A percentile compares a stretch with the other conserved stretches of the same genome.
Conservation (phyloP, 2,329 filamentous ascomycete genomes). For the Fusarium sp. region DNA sequence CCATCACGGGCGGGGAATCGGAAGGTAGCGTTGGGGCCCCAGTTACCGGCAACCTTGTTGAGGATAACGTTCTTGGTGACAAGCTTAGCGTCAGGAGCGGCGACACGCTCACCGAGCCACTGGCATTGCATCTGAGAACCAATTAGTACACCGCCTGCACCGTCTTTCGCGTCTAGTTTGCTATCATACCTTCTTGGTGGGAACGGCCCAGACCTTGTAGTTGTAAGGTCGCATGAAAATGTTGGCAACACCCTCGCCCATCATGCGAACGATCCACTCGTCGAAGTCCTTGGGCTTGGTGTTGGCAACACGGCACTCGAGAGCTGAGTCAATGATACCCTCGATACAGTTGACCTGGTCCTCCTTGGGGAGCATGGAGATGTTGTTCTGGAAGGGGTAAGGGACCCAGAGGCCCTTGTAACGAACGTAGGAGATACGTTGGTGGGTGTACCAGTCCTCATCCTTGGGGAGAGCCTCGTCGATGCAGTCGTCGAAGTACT, state of each 20-base stretch:
- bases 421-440: slow-evolving; percentile 98
- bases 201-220: slow-evolving; percentile 99
- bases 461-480: slow-evolving; percentile 94
- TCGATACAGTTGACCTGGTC: slow-evolving; percentile 96
- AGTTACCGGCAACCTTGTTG: slow-evolving; percentile 95
- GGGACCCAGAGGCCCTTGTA: slow-evolving; percentile 97
- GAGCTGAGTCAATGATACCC: slow-evolving; percentile 92
- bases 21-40: slow-evolving; percentile 99
- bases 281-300: slow-evolving; percentile 97
- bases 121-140: slow-evolving; percentile 89
- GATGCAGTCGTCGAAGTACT: slow-evolving; percentile 99
- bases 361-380: slow-evolving; percentile 96
- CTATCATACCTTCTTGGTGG: slow-evolving; percentile 84
- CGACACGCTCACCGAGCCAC: slow-evolving; percentile 99
- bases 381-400: slow-evolving; percentile 99
- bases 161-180: background rate
- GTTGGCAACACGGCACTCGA: slow-evolving; percentile 86
- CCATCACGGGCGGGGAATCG: slow-evolving; percentile 95
- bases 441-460: slow-evolving; percentile 96
- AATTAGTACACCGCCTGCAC: slow-evolving; percentile 21
- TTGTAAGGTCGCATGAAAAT: slow-evolving; percentile 99
- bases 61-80: slow-evolving; percentile 95
- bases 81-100: slow-evolving; percentile 93
- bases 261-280: slow-evolving; percentile 96
- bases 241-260: slow-evolving; percentile 88